A percentile compares a stretch with the other conserved stretches of the same genome.
Conservation (phyloP, 805 yeast species). For the Isabelozyma rhagii region DNA sequence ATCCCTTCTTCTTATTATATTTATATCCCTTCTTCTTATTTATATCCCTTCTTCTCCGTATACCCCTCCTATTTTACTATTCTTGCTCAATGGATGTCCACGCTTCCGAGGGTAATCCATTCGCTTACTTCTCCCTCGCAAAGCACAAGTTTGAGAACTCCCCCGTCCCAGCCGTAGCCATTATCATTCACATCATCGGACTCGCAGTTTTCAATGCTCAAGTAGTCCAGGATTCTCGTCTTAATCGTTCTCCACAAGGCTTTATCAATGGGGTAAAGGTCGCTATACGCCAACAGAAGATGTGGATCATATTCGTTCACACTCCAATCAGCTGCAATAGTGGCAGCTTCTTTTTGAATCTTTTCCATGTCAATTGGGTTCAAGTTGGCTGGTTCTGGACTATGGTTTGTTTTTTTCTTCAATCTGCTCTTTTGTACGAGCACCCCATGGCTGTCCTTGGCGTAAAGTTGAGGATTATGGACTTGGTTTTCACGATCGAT, state of each 20-base stretch:
- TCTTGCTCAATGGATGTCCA: conserved; percentile 30
- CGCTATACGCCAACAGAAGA: conserved; percentile 66
- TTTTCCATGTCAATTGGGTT: conserved; percentile 25
- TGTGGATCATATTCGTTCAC: conserved; percentile 64
- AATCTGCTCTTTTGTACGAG: conserved; percentile 23
- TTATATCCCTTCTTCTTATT: background rate
- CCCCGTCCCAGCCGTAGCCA: conserved; percentile 61
- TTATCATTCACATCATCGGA: conserved; percentile 28
- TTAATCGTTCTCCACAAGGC: conserved; percentile 63
- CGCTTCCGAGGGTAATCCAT: conserved; percentile 65
- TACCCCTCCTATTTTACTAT: background rate
- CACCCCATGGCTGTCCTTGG: conserved; percentile 29
- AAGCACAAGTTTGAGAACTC: conserved; percentile 61
- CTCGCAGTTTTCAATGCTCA: conserved; percentile 47
- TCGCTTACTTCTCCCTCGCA: conserved; percentile 71
- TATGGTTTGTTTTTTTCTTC: conserved; percentile 12
- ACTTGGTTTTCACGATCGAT: conserved; percentile 33
- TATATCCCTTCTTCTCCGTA: background rate
- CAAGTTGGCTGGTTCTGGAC: conserved; percentile 3
- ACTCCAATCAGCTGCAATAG: conserved; percentile 53
- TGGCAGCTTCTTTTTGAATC: conserved; percentile 44
- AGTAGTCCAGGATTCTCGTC: conserved; percentile 62
- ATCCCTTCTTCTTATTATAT: background rate
- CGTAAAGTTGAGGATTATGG: conserved; percentile 37
- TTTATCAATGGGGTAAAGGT: conserved; percentile 60